phyloP scores from a whole-genome alignment of 2,329 filamentous ascomycete species.

The Chalara sp. region DNA sequence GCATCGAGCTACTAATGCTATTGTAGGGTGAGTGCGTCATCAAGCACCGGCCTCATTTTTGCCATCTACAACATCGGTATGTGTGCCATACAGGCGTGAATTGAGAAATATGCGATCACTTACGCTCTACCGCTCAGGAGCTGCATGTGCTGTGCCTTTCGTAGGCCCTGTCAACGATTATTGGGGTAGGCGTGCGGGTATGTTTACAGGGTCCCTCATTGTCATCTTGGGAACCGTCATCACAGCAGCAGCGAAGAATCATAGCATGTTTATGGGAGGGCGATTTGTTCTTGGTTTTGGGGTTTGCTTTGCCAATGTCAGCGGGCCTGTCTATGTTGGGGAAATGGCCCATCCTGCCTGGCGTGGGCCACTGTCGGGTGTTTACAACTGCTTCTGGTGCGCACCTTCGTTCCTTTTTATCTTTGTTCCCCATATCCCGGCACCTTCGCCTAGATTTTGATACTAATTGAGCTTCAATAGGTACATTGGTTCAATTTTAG shows the following conservation, averaged over 20 bases:
- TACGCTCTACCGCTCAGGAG: neutral
- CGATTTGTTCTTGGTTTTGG: constrained; percentile 45
- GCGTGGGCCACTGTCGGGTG: constrained; percentile 41
- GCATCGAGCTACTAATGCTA: neutral
- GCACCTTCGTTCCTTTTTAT: neutral
- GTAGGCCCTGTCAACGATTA: constrained; percentile 44
- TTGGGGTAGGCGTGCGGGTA: constrained; percentile 41
- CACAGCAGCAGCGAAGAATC: constrained; percentile 35
- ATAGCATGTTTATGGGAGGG: constrained; percentile 39
- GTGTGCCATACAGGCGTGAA: neutral
- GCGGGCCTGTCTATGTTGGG: constrained; percentile 39
- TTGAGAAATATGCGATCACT: no score
- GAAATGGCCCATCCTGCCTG: constrained; percentile 46
- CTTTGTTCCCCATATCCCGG: neutral
- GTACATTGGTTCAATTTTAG: constrained; percentile 11
- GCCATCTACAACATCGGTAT: constrained; percentile 55
- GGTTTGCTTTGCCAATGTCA: constrained; percentile 40
- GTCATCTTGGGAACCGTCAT: constrained; percentile 44
- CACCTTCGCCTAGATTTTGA: neutral
- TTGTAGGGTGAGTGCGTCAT: neutral
- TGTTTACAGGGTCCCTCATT: constrained; percentile 41
- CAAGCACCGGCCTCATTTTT: constrained; percentile 41
- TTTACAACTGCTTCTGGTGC: constrained; percentile 39
- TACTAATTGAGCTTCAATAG: neutral
- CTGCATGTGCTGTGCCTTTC: constrained; percentile 46